phyloP scores from a whole-genome alignment of 2,329 filamentous ascomycete genomes.

The Lasiodiplodia hormozganensis region DNA sequence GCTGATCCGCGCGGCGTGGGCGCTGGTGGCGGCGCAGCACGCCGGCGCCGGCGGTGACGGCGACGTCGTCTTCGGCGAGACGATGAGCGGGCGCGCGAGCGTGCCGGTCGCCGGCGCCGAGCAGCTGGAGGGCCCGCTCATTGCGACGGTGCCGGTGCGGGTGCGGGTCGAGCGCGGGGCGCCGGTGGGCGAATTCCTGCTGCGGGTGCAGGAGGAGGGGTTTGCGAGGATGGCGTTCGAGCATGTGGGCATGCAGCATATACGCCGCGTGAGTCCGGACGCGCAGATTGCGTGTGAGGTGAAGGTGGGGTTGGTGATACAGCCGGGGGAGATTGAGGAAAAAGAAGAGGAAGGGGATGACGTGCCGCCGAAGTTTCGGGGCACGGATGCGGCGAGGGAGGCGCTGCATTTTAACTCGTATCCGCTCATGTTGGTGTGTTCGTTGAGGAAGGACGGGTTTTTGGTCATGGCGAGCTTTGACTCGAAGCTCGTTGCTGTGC shows the following conservation, averaged over 20 bases:
- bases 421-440: conserved; percentile 71
- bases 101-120: conserved; percentile 74
- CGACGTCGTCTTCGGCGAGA: conserved; percentile 78
- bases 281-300: conserved; percentile 60
- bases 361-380: conserved; percentile 60
- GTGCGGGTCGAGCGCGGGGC: conserved; percentile 56
- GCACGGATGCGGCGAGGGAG: conserved; percentile 64
- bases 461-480: conserved; percentile 70
- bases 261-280: conserved; percentile 56
- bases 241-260: conserved; percentile 68
- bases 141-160: conserved; percentile 76
- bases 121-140: conserved; percentile 77
- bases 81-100: conserved; percentile 77
- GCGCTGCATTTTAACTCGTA: conserved; percentile 65
- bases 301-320: conserved; percentile 46
- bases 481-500: conserved; percentile 61
- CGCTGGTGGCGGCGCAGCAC: conserved; percentile 61
- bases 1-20: conserved; percentile 78
- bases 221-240: conserved; percentile 68
- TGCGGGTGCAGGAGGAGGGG: conserved; percentile 63
- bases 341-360: conserved; percentile 53
- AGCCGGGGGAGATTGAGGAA: conserved; percentile 34
- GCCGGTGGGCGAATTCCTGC: conserved; percentile 60
- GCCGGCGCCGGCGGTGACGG: conserved; percentile 62
- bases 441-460: conserved; percentile 62